Evolutionary conservation across 192 early-diverging fungal species (phyloP).

Genomic region (Podila minutissima): DNA sequence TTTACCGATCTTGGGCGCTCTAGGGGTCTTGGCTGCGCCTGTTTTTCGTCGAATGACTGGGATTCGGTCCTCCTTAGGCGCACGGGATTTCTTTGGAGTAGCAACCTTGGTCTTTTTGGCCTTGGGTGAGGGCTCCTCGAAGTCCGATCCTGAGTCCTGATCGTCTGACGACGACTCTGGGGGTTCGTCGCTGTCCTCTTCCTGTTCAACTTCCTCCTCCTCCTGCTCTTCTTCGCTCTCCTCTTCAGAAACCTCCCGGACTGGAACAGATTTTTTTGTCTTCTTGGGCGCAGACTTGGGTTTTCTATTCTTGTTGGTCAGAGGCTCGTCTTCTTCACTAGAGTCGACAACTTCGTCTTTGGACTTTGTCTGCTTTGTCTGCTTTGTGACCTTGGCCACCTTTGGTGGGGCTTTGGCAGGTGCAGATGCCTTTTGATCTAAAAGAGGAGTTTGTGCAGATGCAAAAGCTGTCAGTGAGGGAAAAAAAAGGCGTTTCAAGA

Average conservation of each 20-base stretch:
- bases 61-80: slow-evolving; percentile 1
- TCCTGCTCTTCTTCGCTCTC: slow-evolving; percentile 1
- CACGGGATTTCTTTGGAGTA: slow-evolving; percentile 1
- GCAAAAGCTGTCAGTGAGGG: neutral
- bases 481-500: neutral
- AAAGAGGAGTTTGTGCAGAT: neutral
- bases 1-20: neutral
- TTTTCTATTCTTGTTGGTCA: slow-evolving; percentile 49
- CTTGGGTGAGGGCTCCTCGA: slow-evolving; percentile 21
- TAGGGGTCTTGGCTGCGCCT: neutral
- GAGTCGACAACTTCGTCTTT: slow-evolving; percentile 66
- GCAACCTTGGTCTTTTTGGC: slow-evolving; percentile 8
- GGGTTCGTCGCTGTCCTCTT: slow-evolving; percentile 21
- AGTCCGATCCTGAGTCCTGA: slow-evolving; percentile 25
- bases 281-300: neutral
- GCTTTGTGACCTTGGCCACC: neutral
- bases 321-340: slow-evolving; percentile 71
- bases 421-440: neutral
- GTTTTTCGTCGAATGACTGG: slow-evolving; percentile 7
- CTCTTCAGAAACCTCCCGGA: neutral
- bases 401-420: neutral
- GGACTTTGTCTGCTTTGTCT: neutral
- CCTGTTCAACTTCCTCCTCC: slow-evolving; percentile 10
- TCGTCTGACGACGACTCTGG: slow-evolving; percentile 18
- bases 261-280: neutral